Evolutionary conservation across 345 rosid genomes (phyloP).

Genomic region (Syzygium aqueum): DNA sequence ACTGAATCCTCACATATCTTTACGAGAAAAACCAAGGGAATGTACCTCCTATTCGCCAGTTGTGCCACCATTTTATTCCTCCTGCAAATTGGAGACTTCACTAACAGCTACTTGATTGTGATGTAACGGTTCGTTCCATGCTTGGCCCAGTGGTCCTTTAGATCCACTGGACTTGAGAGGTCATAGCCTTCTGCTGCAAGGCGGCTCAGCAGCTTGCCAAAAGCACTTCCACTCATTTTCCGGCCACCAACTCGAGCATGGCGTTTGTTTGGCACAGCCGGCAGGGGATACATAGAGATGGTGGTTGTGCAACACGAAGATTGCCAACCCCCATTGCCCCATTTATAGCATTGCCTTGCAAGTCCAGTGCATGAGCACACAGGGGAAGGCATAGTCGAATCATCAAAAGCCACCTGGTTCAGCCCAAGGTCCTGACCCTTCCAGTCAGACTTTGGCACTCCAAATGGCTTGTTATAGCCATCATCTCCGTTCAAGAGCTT

Average conservation of each 20-base stretch:
- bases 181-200: slow-evolving; percentile 76
- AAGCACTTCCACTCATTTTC: slow-evolving; percentile 98
- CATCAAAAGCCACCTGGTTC: slow-evolving; percentile 89
- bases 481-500: slow-evolving; percentile 59
- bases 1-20: background rate
- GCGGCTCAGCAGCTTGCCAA: slow-evolving; percentile 87
- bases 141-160: slow-evolving; percentile 75
- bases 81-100: background rate
- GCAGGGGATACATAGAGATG: slow-evolving; percentile 78
- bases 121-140: slow-evolving; percentile 35
- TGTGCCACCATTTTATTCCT: background rate
- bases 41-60: background rate
- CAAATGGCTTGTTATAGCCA: slow-evolving; percentile 34
- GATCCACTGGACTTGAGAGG: slow-evolving; percentile 61
- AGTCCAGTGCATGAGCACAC: slow-evolving; percentile 91
- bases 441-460: slow-evolving; percentile 67
- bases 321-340: slow-evolving; percentile 99
- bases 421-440: slow-evolving; percentile 77
- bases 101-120: slow-evolving; percentile 11
- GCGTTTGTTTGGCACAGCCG: slow-evolving; percentile 77
- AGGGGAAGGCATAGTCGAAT: slow-evolving; percentile 84
- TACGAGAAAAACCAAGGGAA: background rate
- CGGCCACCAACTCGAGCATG: slow-evolving; percentile 93
- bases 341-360: slow-evolving; percentile 91
- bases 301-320: slow-evolving; percentile 96